These are phyloP conservation scores for Oryza brachyantha DNA, from an alignment of 176 grass and related monocot genomes.

Conservation along the genomic window DNA sequence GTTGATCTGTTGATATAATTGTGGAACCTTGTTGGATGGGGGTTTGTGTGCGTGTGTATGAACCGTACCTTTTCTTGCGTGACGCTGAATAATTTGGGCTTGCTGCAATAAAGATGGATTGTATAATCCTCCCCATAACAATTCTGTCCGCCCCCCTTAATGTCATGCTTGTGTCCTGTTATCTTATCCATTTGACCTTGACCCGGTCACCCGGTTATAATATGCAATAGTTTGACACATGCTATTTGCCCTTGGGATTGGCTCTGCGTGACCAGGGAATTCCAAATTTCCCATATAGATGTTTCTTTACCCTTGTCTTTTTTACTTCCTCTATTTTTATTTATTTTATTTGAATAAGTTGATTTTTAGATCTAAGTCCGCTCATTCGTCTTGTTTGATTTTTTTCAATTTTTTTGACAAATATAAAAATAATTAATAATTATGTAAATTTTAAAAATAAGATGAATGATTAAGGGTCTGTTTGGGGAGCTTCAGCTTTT, in stretches of 20 bases:
- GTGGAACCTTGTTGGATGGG: neutral
- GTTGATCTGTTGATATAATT: conserved; percentile 1
- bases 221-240: neutral
- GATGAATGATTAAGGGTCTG: too few species aligned
- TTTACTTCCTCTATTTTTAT: neutral
- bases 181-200: neutral
- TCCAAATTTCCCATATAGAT: neutral
- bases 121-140: neutral
- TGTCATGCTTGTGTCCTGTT: neutral
- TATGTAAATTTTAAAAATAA: too few species aligned
- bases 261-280: neutral
- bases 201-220: too few species aligned
- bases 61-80: neutral
- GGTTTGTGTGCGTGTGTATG: neutral
- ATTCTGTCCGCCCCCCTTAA: neutral
- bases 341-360: too few species aligned
- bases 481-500: too few species aligned
- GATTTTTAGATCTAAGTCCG: too few species aligned
- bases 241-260: neutral
- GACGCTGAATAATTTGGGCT: conserved; percentile 19
- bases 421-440: too few species aligned
- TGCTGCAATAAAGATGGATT: conserved; percentile 2
- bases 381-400: too few species aligned
- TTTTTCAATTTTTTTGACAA: too few species aligned
- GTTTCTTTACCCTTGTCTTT: neutral